These are phyloP conservation scores for Cicer chorassanicum DNA, from an alignment of 306 rosid genomes.

Conservation along the genomic window DNA sequence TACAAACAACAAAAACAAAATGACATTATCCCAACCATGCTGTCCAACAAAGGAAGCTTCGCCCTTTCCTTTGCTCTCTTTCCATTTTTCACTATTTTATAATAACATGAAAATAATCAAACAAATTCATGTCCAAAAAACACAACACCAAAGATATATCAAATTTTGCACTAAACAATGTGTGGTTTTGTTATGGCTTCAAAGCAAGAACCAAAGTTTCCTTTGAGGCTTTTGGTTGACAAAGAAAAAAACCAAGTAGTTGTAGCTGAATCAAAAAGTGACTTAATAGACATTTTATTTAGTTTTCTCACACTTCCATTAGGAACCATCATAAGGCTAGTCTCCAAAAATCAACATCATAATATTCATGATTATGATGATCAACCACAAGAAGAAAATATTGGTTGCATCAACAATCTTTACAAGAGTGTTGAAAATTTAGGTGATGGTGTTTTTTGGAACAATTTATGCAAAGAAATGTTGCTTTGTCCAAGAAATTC, in stretches of 20 bases:
- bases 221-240: constrained; percentile 42
- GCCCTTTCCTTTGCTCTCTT: too few species aligned
- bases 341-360: constrained; percentile 14
- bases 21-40: not conserved
- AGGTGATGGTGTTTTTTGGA: constrained; percentile 15
- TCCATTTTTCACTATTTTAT: too few species aligned
- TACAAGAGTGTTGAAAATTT: constrained; percentile 31
- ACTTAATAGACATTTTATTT: constrained; percentile 44
- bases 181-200: constrained; percentile 36
- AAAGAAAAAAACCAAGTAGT: constrained; percentile 44
- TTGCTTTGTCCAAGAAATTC: constrained; percentile 44
- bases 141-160: not conserved
- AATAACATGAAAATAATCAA: constrained; percentile 5
- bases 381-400: not conserved
- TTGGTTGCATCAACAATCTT: constrained; percentile 45
- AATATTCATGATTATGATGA: not conserved
- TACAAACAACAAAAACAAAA: not conserved
- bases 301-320: constrained; percentile 49
- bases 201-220: constrained; percentile 29
- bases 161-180: constrained; percentile 6
- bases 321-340: constrained; percentile 41
- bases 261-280: constrained; percentile 42
- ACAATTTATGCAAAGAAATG: constrained; percentile 41
- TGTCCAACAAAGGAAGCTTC: constrained; percentile 36
- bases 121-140: constrained; percentile 26